Base-by-base conservation (phyloP, 2,329 filamentous ascomycete species). In the Aspergillus eucalypticola region DNA sequence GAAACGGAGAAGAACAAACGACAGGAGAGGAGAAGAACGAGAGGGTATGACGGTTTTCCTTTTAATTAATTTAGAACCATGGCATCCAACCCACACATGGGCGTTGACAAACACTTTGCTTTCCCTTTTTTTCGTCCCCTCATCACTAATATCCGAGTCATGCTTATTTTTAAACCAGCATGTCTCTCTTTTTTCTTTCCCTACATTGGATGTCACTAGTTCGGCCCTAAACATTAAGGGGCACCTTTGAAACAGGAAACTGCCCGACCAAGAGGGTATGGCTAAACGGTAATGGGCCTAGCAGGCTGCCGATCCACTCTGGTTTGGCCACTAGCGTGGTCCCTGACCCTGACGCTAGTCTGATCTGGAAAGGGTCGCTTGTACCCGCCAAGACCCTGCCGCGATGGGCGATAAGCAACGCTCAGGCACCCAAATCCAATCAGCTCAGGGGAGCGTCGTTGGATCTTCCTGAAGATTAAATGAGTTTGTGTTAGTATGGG, bases 1-100 rank as follows among this genome's bases (percentile, higher is more conserved):
- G 42, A 54, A 6, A 51, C 27, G 51, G 56, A 61, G 49, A 52
- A 55, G 35, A 60, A 58, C 48, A 53, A 59, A 48, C 42, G 56
- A 42, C 55, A 49, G 41, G 51, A 56, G 46, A 35, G 38, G 44
- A 56, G 39, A 50, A 53, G 39, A 32, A 23, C 25, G 38, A 54
- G 49, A 49, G 39, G 41, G 52, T 17, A 74, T 64, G 17, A 75
- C 73, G 8, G 73, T 54, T 54, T 54, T 44, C 35, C 51, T 54
- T 35, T 55, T 46, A 55, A 55, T 55, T 46, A 55, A 41, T 19
- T 6, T 35, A 13, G 11, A 13, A 11, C 32, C 32, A 35, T 35
- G 32, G 32, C 32, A 35, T 35, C 32, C 32, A 13, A 35, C 32
- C 32, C 17, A 46, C 23, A 23, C 51, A 8, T 35, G 4, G 32